These are phyloP conservation scores for Boletus holoroseus DNA, from an alignment of 1,284 basidiomycete species.

Conservation along the genomic window DNA sequence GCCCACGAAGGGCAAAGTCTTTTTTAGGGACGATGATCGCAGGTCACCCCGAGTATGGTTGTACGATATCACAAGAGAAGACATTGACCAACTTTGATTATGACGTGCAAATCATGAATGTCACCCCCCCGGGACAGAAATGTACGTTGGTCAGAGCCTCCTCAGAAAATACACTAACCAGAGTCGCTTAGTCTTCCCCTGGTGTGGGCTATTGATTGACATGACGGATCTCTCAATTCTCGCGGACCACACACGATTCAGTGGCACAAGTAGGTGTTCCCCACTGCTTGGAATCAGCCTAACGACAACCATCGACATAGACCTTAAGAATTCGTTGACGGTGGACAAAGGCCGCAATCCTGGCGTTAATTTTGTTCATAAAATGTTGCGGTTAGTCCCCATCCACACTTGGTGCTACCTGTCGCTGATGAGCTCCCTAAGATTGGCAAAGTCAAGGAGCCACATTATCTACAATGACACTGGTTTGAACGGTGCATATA, in stretches of 20 bases:
- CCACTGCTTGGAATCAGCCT: neutral
- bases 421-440: conserved; percentile 28
- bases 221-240: conserved; percentile 71
- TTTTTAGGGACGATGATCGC: conserved; percentile 80
- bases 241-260: conserved; percentile 67
- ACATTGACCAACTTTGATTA: conserved; percentile 84
- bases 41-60: conserved; percentile 91
- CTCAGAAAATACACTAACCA: neutral
- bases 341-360: conserved; percentile 55
- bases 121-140: conserved; percentile 45
- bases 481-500: conserved; percentile 57
- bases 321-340: conserved; percentile 58
- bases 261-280: conserved; percentile 48
- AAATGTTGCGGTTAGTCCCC: conserved; percentile 60
- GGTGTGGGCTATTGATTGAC: conserved; percentile 83
- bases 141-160: conserved; percentile 32
- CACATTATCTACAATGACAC: conserved; percentile 79
- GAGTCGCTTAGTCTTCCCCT: conserved; percentile 61
- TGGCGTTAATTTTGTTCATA: conserved; percentile 55
- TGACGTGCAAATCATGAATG: conserved; percentile 49
- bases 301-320: conserved; percentile 33
- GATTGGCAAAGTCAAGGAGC: conserved; percentile 60
- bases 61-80: conserved; percentile 84
- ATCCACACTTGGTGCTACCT: neutral
- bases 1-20: conserved; percentile 51